Conservation (phyloP, 2,329 filamentous ascomycete species). For the Cytospora mali region DNA sequence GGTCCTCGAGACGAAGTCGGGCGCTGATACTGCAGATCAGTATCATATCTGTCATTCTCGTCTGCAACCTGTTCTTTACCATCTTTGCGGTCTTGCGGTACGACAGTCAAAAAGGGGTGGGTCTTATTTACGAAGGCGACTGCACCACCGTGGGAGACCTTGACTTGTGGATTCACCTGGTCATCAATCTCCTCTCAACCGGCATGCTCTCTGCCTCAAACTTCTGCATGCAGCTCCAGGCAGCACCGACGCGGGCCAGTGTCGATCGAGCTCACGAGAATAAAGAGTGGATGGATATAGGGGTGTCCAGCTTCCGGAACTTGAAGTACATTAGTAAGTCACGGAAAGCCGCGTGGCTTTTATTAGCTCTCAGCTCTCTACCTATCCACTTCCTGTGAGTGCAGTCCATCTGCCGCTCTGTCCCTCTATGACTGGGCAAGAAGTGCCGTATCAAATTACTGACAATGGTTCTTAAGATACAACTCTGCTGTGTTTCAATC, state of each 20-base stretch:
- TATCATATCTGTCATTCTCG: constrained; percentile 34
- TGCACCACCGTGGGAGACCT: constrained; percentile 29
- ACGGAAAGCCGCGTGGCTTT: constrained; percentile 15
- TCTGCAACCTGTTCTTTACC: constrained; percentile 31
- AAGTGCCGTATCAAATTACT: not conserved
- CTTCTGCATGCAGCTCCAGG: constrained; percentile 42
- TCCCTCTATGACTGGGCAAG: not conserved
- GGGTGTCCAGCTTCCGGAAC: constrained; percentile 28
- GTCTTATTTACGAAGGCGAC: constrained; percentile 34
- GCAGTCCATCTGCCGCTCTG: not conserved
- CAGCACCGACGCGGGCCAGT: constrained; percentile 38
- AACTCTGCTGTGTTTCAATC: constrained; percentile 30
- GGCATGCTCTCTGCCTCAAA: constrained; percentile 40
- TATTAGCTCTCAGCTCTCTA: constrained; percentile 27
- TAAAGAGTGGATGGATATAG: constrained; percentile 26
- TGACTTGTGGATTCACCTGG: constrained; percentile 35
- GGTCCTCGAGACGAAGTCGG: constrained; percentile 30
- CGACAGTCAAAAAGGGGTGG: constrained; percentile 31
- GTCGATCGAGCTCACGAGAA: constrained; percentile 33
- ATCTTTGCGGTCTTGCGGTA: constrained; percentile 30
- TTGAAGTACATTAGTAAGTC: constrained; percentile 18
- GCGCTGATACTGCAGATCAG: constrained; percentile 32
- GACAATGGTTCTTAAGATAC: not conserved
- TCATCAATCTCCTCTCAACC: constrained; percentile 38
- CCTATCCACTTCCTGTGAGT: constrained; percentile 29